Conservation (phyloP, 495 filamentous ascomycete species). For the Poronia punctata region DNA sequence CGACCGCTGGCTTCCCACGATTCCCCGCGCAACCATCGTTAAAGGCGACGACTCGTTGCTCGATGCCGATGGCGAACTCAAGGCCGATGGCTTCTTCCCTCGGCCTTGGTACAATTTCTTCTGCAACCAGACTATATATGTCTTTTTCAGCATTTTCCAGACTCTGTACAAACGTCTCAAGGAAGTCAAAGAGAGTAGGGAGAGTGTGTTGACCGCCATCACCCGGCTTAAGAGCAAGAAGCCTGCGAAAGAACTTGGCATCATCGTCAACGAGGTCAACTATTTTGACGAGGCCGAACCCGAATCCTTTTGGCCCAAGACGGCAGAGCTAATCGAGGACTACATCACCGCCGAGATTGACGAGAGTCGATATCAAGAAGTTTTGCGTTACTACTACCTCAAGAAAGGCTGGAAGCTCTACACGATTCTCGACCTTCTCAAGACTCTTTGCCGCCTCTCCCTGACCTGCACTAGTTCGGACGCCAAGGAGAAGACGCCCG, state of each 20-base stretch:
- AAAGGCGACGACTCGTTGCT: conserved; percentile 33
- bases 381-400: conserved; percentile 81
- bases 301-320: conserved; percentile 45
- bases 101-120: conserved; percentile 79
- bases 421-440: conserved; percentile 77
- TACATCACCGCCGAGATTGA: conserved; percentile 82
- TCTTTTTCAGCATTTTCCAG: conserved; percentile 89
- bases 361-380: conserved; percentile 73
- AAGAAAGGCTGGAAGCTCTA: conserved; percentile 85
- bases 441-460: conserved; percentile 66
- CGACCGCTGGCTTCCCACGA: conserved; percentile 46
- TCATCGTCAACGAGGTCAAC: conserved; percentile 48
- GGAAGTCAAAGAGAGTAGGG: conserved; percentile 71
- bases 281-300: conserved; percentile 39
- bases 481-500: conserved; percentile 81
- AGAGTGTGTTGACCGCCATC: conserved; percentile 64
- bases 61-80: conserved; percentile 54
- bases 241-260: conserved; percentile 70
- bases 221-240: conserved; percentile 60
- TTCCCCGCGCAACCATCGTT: conserved; percentile 41
- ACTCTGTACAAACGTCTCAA: conserved; percentile 76
- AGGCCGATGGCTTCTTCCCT: conserved; percentile 71
- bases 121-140: conserved; percentile 79
- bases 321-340: conserved; percentile 66
- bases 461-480: conserved; percentile 70